These are phyloP conservation scores for baker's yeast (Saccharomyces cerevisiae) DNA, from an alignment of 805 yeast species.

Conservation along the genomic window DNA sequence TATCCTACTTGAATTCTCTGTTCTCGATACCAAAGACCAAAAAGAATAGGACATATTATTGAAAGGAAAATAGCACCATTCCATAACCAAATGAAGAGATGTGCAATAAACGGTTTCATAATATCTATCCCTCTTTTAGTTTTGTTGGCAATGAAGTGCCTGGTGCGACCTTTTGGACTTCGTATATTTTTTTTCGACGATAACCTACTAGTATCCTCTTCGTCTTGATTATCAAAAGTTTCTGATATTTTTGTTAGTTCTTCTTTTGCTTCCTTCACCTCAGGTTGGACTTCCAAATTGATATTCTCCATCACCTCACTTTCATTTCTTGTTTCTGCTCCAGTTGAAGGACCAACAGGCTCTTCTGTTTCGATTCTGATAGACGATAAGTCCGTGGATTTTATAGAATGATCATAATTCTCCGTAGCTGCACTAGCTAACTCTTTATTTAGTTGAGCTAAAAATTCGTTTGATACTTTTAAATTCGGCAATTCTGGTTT, in stretches of 20 bases:
- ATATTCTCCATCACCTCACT: background rate
- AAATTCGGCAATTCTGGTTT: slow-evolving; percentile 33
- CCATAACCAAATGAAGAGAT: background rate
- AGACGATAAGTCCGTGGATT: background rate
- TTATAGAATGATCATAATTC: background rate
- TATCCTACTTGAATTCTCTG: slow-evolving; percentile 58
- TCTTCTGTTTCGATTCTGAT: slow-evolving; percentile 19
- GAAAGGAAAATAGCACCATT: slow-evolving; percentile 23
- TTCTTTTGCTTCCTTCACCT: background rate
- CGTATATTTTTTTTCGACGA: background rate
- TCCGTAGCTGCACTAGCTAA: background rate
- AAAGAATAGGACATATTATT: slow-evolving; percentile 32
- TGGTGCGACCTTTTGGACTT: background rate
- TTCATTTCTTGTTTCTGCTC: slow-evolving; percentile 7
- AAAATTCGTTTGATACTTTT: slow-evolving; percentile 28
- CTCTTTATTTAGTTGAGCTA: slow-evolving; percentile 26
- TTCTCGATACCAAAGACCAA: slow-evolving; percentile 52
- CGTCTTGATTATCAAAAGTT: background rate
- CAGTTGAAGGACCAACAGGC: slow-evolving; percentile 3
- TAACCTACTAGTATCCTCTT: background rate
- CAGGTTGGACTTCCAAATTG: background rate
- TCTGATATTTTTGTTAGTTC: background rate
- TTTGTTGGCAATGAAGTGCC: background rate
- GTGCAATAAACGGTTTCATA: background rate
- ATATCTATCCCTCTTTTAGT: background rate